These are phyloP conservation scores for Kwoniella mangroviensis DNA, from an alignment of 768 basidiomycete species.

Conservation along the genomic window DNA sequence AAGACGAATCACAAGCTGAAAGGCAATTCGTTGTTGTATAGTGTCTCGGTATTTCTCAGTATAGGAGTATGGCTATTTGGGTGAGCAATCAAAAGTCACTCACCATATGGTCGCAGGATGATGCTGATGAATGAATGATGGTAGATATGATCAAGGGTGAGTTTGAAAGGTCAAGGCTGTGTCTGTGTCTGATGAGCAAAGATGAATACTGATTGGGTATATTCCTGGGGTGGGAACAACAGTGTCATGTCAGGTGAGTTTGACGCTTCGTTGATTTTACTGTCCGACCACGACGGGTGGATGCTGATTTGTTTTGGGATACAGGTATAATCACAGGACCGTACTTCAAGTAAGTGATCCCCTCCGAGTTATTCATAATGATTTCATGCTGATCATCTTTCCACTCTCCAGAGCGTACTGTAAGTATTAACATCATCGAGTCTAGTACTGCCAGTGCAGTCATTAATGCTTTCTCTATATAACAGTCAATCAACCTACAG, in stretches of 20 bases:
- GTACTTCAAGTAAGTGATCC: constrained; percentile 51
- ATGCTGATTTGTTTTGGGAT: background rate
- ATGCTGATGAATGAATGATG: constrained; percentile 4
- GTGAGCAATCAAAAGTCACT: constrained; percentile 32
- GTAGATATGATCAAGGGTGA: constrained; percentile 56
- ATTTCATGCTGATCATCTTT: background rate
- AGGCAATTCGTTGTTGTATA: constrained; percentile 52
- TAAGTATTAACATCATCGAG: background rate
- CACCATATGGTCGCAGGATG: background rate
- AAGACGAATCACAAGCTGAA: constrained; percentile 43
- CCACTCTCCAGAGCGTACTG: constrained; percentile 19
- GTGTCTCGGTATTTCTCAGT: constrained; percentile 53
- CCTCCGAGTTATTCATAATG: background rate
- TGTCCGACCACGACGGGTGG: too few species aligned
- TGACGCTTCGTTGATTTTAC: background rate
- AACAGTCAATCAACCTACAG: constrained; percentile 70
- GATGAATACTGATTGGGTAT: background rate
- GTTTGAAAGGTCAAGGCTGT: constrained; percentile 2
- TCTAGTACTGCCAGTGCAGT: background rate
- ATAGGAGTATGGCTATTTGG: constrained; percentile 58
- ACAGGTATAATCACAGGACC: constrained; percentile 75
- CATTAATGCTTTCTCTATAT: background rate
- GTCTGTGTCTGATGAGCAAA: background rate
- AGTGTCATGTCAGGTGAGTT: constrained; percentile 56
- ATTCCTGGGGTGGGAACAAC: background rate